Conservation (phyloP, 2,329 filamentous ascomycete species). For the Cladosporium oxysporum region DNA sequence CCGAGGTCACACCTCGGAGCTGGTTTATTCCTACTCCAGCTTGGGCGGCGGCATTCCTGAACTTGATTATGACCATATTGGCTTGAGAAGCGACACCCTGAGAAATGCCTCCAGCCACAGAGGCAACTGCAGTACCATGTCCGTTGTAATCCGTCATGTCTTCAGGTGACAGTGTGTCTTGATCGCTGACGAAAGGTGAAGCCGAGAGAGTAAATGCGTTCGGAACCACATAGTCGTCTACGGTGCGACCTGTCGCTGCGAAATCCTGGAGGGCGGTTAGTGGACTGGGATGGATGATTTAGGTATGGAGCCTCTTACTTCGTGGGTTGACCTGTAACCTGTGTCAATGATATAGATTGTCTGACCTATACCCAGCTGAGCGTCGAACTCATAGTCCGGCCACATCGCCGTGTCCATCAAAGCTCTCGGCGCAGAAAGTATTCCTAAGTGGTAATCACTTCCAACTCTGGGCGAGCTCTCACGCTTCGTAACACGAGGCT, state of each 20-base stretch:
- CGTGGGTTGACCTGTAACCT: constrained; percentile 1
- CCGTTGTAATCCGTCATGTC: constrained; percentile 11
- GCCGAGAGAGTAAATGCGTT: background rate
- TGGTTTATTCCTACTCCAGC: background rate
- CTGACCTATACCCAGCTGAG: background rate
- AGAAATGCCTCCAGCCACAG: constrained; percentile 2
- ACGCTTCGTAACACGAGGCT: background rate
- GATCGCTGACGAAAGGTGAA: background rate
- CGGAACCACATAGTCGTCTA: constrained; percentile 8
- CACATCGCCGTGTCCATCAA: constrained; percentile 1
- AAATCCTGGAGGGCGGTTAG: background rate
- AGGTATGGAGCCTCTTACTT: background rate
- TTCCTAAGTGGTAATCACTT: constrained; percentile 10
- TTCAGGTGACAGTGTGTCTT: constrained; percentile 2
- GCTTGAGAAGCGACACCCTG: constrained; percentile 10
- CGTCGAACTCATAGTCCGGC: constrained; percentile 12
- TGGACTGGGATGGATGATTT: background rate
- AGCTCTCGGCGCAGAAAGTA: constrained; percentile 9
- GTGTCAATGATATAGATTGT: constrained; percentile 11
- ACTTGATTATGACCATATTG: constrained; percentile 12
- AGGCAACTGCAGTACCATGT: constrained; percentile 3
- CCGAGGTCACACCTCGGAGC: constrained; percentile 1
- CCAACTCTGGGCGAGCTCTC: constrained; percentile 1
- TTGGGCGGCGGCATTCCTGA: constrained; percentile 5
- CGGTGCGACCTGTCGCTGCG: background rate